A percentile compares a stretch with the other conserved stretches of the same genome.
Evolutionary conservation across 192 early-diverging fungal species (phyloP).

Genomic region (Backusella sp.): DNA sequence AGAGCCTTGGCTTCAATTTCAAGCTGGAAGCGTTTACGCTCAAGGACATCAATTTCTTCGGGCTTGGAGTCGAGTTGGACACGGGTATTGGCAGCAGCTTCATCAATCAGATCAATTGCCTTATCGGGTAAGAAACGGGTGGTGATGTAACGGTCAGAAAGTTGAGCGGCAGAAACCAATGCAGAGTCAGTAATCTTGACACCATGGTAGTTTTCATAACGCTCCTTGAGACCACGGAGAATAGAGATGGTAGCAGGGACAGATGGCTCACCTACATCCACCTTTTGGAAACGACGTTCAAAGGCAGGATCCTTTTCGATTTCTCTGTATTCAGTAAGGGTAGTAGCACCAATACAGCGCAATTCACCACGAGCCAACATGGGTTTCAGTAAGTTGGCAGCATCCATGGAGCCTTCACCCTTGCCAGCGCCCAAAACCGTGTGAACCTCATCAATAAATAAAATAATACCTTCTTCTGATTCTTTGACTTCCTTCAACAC

Average conservation of each 20-base stretch:
- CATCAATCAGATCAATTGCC: slow-evolving; percentile 81
- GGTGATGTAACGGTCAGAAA: slow-evolving; percentile 74
- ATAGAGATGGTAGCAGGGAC: slow-evolving; percentile 75
- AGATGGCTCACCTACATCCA: slow-evolving; percentile 68
- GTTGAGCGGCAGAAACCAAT: slow-evolving; percentile 66
- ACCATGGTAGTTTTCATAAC: slow-evolving; percentile 78
- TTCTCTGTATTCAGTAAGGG: slow-evolving; percentile 91
- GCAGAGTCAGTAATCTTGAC: slow-evolving; percentile 76
- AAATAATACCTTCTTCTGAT: slow-evolving; percentile 82
- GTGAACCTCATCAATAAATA: slow-evolving; percentile 99
- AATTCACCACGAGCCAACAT: slow-evolving; percentile 98
- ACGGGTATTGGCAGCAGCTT: slow-evolving; percentile 93
- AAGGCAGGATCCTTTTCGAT: slow-evolving; percentile 83
- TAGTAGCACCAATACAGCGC: slow-evolving; percentile 95
- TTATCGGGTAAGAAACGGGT: slow-evolving; percentile 76
- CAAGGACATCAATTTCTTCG: slow-evolving; percentile 94
- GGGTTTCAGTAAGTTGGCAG: slow-evolving; percentile 96
- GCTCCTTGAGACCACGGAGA: slow-evolving; percentile 73
- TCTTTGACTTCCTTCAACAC: slow-evolving; percentile 95
- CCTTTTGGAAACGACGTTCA: slow-evolving; percentile 76
- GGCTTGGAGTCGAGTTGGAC: slow-evolving; percentile 98
- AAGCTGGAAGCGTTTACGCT: slow-evolving; percentile 88
- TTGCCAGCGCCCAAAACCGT: slow-evolving; percentile 93
- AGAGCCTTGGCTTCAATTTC: slow-evolving; percentile 96
- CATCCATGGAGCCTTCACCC: slow-evolving; percentile 77